A percentile compares a stretch with the other conserved stretches of the same genome.
phyloP scores from a whole-genome alignment of 495 filamentous ascomycete species.

The Articulospora tetracladia region DNA sequence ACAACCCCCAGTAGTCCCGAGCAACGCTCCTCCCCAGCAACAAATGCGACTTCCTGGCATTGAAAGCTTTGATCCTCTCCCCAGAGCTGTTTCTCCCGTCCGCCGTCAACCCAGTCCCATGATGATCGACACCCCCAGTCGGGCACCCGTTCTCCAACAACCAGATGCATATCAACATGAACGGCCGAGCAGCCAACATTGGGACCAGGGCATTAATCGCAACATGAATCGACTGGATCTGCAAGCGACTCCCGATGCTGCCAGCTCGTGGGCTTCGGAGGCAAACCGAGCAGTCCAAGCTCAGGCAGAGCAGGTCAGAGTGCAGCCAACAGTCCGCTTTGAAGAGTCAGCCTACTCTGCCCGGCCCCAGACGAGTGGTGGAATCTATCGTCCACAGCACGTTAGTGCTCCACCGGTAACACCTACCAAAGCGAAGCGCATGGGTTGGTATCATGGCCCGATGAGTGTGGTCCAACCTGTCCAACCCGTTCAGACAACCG shows the following conservation, averaged over 20 bases:
- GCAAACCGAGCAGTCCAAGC: conserved; percentile 45
- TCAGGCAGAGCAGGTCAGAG: conserved; percentile 38
- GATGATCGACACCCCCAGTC: conserved; percentile 55
- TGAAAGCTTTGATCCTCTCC: conserved; percentile 77
- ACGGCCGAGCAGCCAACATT: conserved; percentile 59
- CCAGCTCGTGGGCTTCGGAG: conserved; percentile 45
- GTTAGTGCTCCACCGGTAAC: conserved; percentile 45
- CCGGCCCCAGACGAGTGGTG: conserved; percentile 16
- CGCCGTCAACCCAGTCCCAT: conserved; percentile 63
- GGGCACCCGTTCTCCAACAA: conserved; percentile 30
- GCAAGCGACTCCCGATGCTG: conserved; percentile 51
- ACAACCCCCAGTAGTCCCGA: conserved; percentile 51
- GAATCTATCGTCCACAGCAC: conserved; percentile 43
- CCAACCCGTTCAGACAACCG: not conserved
- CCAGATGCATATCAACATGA: conserved; percentile 39
- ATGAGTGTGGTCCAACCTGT: conserved; percentile 10
- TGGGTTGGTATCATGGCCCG: conserved; percentile 67
- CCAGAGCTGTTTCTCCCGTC: conserved; percentile 56
- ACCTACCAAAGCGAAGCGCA: conserved; percentile 58
- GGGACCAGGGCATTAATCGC: conserved; percentile 73
- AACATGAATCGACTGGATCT: conserved; percentile 74
- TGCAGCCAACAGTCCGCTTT: conserved; percentile 41
- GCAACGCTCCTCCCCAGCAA: conserved; percentile 40
- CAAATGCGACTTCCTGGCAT: conserved; percentile 76
- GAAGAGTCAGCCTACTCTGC: conserved; percentile 32